Evolutionary conservation across 805 yeast genomes (phyloP).

Genomic region (Teunomyces aglyptinius): DNA sequence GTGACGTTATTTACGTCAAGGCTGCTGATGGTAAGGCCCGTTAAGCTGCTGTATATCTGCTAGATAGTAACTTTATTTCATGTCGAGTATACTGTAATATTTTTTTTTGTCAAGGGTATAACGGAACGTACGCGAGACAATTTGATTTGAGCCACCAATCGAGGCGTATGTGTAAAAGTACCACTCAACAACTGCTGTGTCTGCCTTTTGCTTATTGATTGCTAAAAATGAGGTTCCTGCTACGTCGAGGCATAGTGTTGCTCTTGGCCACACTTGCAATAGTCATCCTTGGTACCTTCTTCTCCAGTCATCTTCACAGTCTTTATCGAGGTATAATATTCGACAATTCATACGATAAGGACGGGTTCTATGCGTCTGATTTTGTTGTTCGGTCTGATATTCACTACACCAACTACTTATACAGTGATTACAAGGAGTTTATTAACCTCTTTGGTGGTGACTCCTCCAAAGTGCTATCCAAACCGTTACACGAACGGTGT

Average conservation of each 20-base stretch:
- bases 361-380: conserved; percentile 13
- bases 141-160: not conserved
- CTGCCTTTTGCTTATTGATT: no score
- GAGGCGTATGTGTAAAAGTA: not conserved
- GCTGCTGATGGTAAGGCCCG: conserved; percentile 89
- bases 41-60: conserved; percentile 18
- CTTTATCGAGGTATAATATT: conserved; percentile 1
- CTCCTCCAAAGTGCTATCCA: conserved; percentile 6
- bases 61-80: not conserved
- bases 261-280: not conserved
- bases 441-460: conserved; percentile 6
- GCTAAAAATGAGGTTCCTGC: conserved; percentile 8
- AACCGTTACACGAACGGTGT: conserved; percentile 23
- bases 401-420: conserved; percentile 26
- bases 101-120: not conserved
- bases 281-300: not conserved
- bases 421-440: conserved; percentile 19
- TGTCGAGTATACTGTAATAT: no score
- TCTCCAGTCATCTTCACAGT: not conserved
- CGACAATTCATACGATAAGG: conserved; percentile 7
- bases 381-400: conserved; percentile 12
- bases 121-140: not conserved
- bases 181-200: not conserved
- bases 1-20: conserved; percentile 87
- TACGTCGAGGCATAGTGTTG: conserved; percentile 4